A percentile compares a stretch with the other conserved stretches of the same genome.
These are phyloP conservation scores for Monilinia aucupariae DNA, from an alignment of 2,329 filamentous ascomycete genomes.

Conservation along the genomic window DNA sequence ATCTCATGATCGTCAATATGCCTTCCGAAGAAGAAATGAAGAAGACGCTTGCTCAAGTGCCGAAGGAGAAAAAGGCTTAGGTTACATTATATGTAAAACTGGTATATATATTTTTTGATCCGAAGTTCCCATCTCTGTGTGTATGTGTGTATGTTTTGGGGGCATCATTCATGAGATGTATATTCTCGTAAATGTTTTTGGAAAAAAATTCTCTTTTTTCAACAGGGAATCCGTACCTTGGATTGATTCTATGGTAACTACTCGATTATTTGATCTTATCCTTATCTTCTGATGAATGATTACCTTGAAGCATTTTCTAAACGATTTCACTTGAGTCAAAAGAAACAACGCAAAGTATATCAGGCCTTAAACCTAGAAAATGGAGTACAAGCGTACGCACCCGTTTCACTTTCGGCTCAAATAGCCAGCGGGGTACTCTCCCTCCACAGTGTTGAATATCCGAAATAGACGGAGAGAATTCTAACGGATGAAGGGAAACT, in stretches of 20 bases:
- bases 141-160: no score
- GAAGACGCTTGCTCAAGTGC: not conserved
- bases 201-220: no score
- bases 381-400: not conserved
- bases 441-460: not conserved
- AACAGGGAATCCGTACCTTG: no score
- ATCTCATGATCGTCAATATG: slow-evolving; percentile 44
- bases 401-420: not conserved
- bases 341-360: not conserved
- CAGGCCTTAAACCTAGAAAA: not conserved
- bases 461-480: not conserved
- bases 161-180: no score
- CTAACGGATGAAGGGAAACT: not conserved
- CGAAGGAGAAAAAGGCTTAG: slow-evolving; percentile 8
- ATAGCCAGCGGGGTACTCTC: not conserved
- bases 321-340: not conserved
- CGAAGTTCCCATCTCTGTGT: no score
- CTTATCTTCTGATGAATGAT: not conserved
- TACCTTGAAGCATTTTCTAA: not conserved
- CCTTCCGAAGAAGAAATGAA: slow-evolving; percentile 5
- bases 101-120: not conserved
- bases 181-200: no score
- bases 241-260: no score
- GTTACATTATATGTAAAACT: not conserved
- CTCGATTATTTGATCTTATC: no score